A percentile compares a stretch with the other conserved stretches of the same genome.
These are phyloP conservation scores for Chytridium lagenaria DNA, from an alignment of 371 early-diverging fungal genomes.

Conservation along the genomic window DNA sequence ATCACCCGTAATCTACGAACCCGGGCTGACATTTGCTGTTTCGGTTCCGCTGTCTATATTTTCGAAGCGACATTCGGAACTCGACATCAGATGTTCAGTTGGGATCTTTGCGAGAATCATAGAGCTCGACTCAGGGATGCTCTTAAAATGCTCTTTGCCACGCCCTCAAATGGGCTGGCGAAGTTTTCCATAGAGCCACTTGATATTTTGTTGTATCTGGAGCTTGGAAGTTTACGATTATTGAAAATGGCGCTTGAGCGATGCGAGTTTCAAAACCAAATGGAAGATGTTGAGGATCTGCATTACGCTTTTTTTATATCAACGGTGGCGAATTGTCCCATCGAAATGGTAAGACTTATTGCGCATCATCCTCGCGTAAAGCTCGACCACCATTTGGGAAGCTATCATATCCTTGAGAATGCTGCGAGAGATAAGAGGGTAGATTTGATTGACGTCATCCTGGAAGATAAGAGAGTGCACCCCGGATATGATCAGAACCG, in stretches of 20 bases:
- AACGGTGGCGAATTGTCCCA: too few species aligned
- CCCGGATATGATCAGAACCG: too few species aligned
- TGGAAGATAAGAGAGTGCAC: too few species aligned
- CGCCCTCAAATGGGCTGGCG: background rate
- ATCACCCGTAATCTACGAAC: background rate
- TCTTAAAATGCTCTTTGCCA: background rate
- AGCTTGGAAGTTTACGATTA: background rate
- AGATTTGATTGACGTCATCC: too few species aligned
- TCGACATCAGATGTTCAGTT: background rate
- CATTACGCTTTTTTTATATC: background rate
- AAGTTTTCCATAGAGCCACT: background rate
- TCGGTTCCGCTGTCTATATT: background rate
- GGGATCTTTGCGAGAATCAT: background rate
- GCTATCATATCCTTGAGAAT: too few species aligned
- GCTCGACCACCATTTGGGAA: too few species aligned
- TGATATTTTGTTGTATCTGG: background rate
- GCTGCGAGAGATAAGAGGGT: too few species aligned
- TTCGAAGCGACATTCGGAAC: too few species aligned
- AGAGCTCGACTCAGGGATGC: background rate
- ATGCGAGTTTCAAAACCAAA: background rate
- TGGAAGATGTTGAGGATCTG: background rate
- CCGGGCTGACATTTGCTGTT: background rate
- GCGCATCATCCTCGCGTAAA: background rate
- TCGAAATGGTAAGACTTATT: background rate
- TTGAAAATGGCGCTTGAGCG: background rate